Base-by-base conservation (phyloP, 352 stramenopile species). In the Pseudoperonospora humuli region DNA sequence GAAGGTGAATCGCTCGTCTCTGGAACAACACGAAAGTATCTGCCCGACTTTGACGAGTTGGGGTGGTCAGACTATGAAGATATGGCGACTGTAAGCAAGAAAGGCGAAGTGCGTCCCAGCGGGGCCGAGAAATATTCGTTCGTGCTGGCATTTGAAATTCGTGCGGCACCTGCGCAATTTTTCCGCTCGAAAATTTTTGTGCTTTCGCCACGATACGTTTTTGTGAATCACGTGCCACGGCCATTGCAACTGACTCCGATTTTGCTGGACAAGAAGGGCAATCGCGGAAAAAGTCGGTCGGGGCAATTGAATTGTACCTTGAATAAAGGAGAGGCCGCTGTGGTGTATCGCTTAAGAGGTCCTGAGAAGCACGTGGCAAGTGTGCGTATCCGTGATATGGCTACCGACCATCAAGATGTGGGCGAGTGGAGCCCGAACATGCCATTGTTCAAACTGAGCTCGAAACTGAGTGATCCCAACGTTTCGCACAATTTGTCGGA, bases 161-260 rank as follows among this genome's bases (percentile, higher is more conserved):
- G 75, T n/a, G 82, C 76, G 3, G 82, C 77, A 13, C 80, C 82
- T 26, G 72, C 64, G 0, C 82, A 92, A 46, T 94, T 93, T 37
- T 84, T 79, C 50, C 63, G 77, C 4, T 84, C 82, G 7, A 92
- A 90, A 59, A 84, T 94, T 28, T 53, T 91, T 20, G 60, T 83
- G 2, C 68, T 94, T 28, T 83, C 78, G 11, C 82, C 82, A 9
- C 74, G 82, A 5, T 91, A 77, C 45, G 62, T 93, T 21, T 46
- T 94, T 10, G 44, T 85, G 28, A 93, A 83, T 33, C 58, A 60
- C 25, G 71, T 91, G 0, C 59, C 65, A 3, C 69, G 80, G 15
- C 45, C 62, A 13, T 40, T 94, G 17, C 73, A 94, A 36, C 50
- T 91, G 20, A 85, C 72, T 6, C 80, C 80, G 0, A 43, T 94